Conservation (phyloP, 768 basidiomycete genomes). For the Leucocoprinus birnbaumii region DNA sequence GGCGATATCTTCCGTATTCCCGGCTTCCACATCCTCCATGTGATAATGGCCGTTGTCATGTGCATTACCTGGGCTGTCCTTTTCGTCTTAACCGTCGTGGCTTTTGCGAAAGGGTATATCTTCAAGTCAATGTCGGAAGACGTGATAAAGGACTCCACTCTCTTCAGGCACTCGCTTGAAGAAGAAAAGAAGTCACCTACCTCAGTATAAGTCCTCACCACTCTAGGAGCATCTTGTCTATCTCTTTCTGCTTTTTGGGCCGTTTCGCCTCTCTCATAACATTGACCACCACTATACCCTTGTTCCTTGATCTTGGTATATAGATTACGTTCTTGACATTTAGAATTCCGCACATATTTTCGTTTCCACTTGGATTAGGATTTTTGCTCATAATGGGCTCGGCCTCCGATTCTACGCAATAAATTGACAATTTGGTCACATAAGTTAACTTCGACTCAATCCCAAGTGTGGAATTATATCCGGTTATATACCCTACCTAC, state of each 20-base stretch:
- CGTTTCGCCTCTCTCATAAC: neutral
- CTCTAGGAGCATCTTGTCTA: neutral
- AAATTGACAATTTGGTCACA: too few species aligned
- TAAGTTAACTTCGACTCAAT: too few species aligned
- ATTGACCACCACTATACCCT: neutral
- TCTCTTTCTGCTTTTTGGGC: neutral
- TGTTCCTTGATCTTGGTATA: neutral
- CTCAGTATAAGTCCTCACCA: neutral
- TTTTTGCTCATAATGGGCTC: too few species aligned
- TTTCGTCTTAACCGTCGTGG: conserved; percentile 35
- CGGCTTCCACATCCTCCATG: conserved; percentile 36
- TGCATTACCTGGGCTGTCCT: conserved; percentile 37
- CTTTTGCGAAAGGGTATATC: conserved; percentile 40
- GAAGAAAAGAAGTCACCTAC: neutral
- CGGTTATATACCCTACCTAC: too few species aligned
- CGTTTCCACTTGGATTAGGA: too few species aligned
- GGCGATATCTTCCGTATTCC: conserved; percentile 38
- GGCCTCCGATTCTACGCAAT: too few species aligned
- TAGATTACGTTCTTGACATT: too few species aligned
- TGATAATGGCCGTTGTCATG: conserved; percentile 38
- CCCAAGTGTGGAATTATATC: too few species aligned
- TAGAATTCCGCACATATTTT: too few species aligned
- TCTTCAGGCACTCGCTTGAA: neutral
- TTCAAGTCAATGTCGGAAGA: conserved; percentile 39
- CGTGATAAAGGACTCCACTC: conserved; percentile 33